Evolutionary conservation across 106 monocot genomes (phyloP), one percentile per base, ranked within the genome.

Genomic region (Allium cepa): DNA sequence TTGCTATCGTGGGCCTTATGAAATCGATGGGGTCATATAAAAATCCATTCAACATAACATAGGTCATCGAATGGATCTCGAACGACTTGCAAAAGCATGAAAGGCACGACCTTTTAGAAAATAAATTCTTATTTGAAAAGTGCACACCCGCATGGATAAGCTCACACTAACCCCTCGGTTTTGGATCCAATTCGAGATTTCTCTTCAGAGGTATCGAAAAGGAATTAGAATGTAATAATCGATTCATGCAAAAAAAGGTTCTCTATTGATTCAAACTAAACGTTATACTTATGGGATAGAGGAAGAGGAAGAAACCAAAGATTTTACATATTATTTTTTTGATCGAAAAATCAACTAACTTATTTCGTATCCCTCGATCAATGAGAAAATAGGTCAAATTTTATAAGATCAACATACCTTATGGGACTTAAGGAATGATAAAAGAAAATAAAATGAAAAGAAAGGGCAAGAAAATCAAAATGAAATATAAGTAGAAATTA

Each of bases 181-280:
- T 59, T 59, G 17, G 59, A 59, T 59, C 59, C 17, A 59, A 59
- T 59, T 59, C 18, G 59, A 18, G 59, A 53, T 59, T 59, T 59
- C 22, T 10, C 17, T 59, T 59, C 8, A 1, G 60, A 60, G 26
- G 18, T 60, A 60, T 60, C 8, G 8, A 27, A 8, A 60, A 60
- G 60, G 26, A 60, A 60, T 26, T 60, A 28, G 60, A 60, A 22
- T 60, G 60, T 26, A 60, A 17, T 60, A 60, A 60, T 55, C 53
- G 53, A 55, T 55, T 55, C 18, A 26, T 60, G 17, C 26, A 26
- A 9, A 22, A 60, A 60, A 60, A 60, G 17, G 22, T 60, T 60
- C 60, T 60, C 22, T 60, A 60, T 26, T 60, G 60, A 60, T 60
- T 55, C 53, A 55, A 55, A 55, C 53, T 4, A 55, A 55, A 55